Conservation (phyloP, 805 yeast genomes). For the Suhomyces sp. region DNA sequence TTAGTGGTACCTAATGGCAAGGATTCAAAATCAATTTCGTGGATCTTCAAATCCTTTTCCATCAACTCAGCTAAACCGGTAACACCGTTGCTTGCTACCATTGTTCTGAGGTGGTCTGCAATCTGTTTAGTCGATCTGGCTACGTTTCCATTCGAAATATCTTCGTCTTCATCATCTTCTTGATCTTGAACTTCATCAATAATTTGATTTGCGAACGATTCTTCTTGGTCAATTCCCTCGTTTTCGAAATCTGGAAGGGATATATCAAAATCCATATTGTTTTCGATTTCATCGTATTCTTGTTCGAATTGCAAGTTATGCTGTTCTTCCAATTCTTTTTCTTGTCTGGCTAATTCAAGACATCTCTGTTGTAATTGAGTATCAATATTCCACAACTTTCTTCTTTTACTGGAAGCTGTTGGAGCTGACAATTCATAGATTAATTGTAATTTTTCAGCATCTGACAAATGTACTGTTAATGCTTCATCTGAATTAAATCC, state of each 20-base stretch:
- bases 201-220: constrained; percentile 7
- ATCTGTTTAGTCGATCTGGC: constrained; percentile 54
- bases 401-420: constrained; percentile 23
- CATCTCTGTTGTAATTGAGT: constrained; percentile 29
- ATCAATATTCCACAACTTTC: constrained; percentile 32
- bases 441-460: constrained; percentile 32
- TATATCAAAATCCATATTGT: constrained; percentile 25
- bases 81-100: constrained; percentile 22
- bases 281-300: constrained; percentile 16
- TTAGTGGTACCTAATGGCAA: constrained; percentile 23
- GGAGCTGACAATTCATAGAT: constrained; percentile 37
- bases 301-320: constrained; percentile 16
- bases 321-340: constrained; percentile 19
- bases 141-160: constrained; percentile 26
- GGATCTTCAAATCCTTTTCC: constrained; percentile 30
- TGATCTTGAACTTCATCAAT: constrained; percentile 8
- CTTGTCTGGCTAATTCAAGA: constrained; percentile 26
- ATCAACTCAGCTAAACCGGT: constrained; percentile 41
- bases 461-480: constrained; percentile 29
- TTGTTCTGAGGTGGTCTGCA: constrained; percentile 45
- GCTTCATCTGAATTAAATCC: constrained; percentile 16
- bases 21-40: constrained; percentile 11
- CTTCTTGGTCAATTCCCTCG: constrained; percentile 19
- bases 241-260: constrained; percentile 27
- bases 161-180: constrained; percentile 19